Evolutionary conservation across 2,329 filamentous ascomycete genomes (phyloP).

Genomic region (Diplodia mutila): DNA sequence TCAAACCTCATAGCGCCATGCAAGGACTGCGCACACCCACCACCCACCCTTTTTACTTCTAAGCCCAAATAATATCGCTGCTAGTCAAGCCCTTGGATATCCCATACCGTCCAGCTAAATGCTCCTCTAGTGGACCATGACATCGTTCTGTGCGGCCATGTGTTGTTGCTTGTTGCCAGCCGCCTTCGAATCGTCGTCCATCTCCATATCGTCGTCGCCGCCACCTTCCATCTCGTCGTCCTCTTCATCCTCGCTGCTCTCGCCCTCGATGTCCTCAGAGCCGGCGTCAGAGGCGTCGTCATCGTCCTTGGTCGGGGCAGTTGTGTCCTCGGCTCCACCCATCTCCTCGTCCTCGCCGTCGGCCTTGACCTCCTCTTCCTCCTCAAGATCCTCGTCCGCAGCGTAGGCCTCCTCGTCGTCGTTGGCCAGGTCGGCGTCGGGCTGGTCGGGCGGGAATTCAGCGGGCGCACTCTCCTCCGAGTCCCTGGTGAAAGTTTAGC

Average conservation of each 20-base stretch:
- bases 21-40: slow-evolving; percentile 3
- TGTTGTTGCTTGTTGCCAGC: slow-evolving; percentile 37
- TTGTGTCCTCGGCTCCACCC: slow-evolving; percentile 67
- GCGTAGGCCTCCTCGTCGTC: slow-evolving; percentile 88
- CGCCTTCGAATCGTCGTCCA: slow-evolving; percentile 56
- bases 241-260: slow-evolving; percentile 73
- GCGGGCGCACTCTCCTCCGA: slow-evolving; percentile 95
- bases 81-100: background rate
- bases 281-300: slow-evolving; percentile 69
- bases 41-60: slow-evolving; percentile 8
- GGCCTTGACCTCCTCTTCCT: slow-evolving; percentile 41
- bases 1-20: slow-evolving; percentile 13
- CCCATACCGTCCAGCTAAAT: background rate
- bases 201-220: slow-evolving; percentile 62
- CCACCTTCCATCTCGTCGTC: slow-evolving; percentile 66
- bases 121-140: slow-evolving; percentile 44
- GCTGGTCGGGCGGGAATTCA: slow-evolving; percentile 96
- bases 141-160: slow-evolving; percentile 34
- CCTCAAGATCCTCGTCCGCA: slow-evolving; percentile 76
- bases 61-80: background rate
- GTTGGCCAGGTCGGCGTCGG: slow-evolving; percentile 83
- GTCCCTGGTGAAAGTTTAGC: slow-evolving; percentile 66
- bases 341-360: slow-evolving; percentile 73
- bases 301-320: slow-evolving; percentile 60
- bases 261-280: slow-evolving; percentile 77